Conservation (phyloP, 306 rosid genomes). For the Rubus parviflorus region DNA sequence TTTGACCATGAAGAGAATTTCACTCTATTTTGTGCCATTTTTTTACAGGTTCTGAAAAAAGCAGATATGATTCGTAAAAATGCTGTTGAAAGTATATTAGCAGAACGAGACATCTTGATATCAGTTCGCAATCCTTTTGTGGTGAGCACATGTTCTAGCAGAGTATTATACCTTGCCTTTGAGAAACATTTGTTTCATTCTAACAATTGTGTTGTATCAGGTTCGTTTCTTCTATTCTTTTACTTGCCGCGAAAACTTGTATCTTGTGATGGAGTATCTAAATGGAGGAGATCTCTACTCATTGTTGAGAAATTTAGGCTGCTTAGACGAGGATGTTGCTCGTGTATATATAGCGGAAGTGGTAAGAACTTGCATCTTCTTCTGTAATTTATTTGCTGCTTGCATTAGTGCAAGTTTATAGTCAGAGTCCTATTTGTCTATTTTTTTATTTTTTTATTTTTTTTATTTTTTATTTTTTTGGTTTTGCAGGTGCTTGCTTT, state of each 20-base stretch:
- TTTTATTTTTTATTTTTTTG: background rate
- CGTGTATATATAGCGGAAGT: conserved; percentile 99
- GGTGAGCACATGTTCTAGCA: conserved; percentile 70
- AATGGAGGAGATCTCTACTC: conserved; percentile 99
- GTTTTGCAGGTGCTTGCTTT: conserved; percentile 82
- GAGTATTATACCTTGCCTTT: conserved; percentile 23
- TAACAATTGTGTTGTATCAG: conserved; percentile 50
- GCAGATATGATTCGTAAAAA: conserved; percentile 99
- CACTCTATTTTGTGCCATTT: conserved; percentile 12
- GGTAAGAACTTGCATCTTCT: conserved; percentile 44
- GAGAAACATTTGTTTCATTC: conserved; percentile 24
- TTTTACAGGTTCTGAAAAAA: conserved; percentile 83
- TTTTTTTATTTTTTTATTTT: background rate
- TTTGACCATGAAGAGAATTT: conserved; percentile 10
- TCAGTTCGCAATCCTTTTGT: conserved; percentile 99
- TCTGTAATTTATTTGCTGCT: conserved; percentile 13
- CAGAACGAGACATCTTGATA: conserved; percentile 97
- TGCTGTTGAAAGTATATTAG: conserved; percentile 99
- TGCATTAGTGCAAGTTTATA: conserved; percentile 10
- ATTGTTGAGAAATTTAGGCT: conserved; percentile 91
- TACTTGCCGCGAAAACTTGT: conserved; percentile 92
- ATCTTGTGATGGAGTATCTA: conserved; percentile 98
- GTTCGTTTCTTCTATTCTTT: conserved; percentile 99
- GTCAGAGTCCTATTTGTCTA: background rate
- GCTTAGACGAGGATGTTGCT: conserved; percentile 91